Conservation (phyloP, 176 grass and related monocot species). For the Cymbopogon citratus region DNA sequence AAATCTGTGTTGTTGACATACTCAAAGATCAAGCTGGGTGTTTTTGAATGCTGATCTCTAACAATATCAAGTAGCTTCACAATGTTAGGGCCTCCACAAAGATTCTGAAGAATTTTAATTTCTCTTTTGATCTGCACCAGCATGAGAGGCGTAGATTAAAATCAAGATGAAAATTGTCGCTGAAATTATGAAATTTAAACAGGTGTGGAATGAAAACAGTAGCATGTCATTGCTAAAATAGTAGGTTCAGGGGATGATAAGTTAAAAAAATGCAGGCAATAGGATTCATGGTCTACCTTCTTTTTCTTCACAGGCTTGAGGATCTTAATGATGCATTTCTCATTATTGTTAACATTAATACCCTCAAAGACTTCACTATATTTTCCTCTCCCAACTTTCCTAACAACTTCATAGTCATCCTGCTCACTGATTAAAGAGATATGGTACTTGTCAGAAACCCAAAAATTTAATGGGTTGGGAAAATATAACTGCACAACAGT, state of each 20-base stretch:
- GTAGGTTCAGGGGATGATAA: neutral
- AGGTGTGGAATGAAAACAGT: too few species aligned
- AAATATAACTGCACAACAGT: neutral
- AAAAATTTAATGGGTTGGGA: neutral
- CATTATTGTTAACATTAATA: constrained; percentile 79
- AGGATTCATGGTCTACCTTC: constrained; percentile 53
- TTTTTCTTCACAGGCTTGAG: constrained; percentile 99
- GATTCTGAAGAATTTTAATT: constrained; percentile 95
- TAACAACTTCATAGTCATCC: constrained; percentile 94
- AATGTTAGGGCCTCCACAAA: constrained; percentile 95
- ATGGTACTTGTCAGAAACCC: neutral
- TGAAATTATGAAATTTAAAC: too few species aligned
- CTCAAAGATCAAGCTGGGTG: constrained; percentile 96
- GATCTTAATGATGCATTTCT: constrained; percentile 92
- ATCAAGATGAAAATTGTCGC: neutral
- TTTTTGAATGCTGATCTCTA: constrained; percentile 95
- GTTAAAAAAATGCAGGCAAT: neutral
- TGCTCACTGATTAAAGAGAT: constrained; percentile 62
- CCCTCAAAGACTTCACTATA: constrained; percentile 99
- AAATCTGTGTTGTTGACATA: constrained; percentile 98
- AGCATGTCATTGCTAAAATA: neutral
- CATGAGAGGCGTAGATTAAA: constrained; percentile 5
- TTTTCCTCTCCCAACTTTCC: constrained; percentile 95
- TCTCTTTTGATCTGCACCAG: constrained; percentile 91
- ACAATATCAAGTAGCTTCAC: constrained; percentile 95